Base-by-base conservation (phyloP, 139 green algal species). In the Chlorella sp. region DNA sequence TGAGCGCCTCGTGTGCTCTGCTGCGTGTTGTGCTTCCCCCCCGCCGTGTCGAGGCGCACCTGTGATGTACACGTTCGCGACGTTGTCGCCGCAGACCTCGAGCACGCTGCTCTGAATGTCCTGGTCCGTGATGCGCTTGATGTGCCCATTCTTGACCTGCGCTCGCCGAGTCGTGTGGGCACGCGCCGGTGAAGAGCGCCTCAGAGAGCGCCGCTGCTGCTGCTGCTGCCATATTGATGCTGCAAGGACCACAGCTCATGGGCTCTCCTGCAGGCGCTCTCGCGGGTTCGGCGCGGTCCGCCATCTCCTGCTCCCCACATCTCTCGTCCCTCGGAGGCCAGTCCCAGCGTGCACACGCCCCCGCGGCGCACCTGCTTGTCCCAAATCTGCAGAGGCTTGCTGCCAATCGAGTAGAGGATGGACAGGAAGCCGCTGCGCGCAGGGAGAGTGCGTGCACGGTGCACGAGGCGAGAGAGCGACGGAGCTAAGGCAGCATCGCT, bases 341-440 rank as follows among this genome's bases (percentile, higher is more conserved):
- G n/a, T 55, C 10, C 42, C 42, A 55, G 10, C 42, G 10, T 55
- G 42, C 42, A 55, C 42, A 55, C 10, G 10, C 10, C 10, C 42
- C 10, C 10, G 10, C 10, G 17, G 42, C 74, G 49, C 72, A 93
- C 91, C 92, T 97, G 74, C 33, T 92, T 95, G 74, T 93, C 88
- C 94, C 94, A 99, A 31, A 98, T 95, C 62, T 96, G 85, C 68
- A 99, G 85, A 0, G 94, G 94, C 78, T 98, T 97, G 83, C 84
- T 94, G 62, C 95, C 95, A 60, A 99, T 94, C 68, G 85, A 93
- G 83, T 98, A 98, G 5, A 99, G 82, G 64, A 99, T 67, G 86
- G 67, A 72, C 67, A 72, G 49, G 67, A 72, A 72, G 67, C 67
- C 67, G 22, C 67, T 72, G 67, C 67, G 30, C 42, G 31, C 14